These are phyloP conservation scores for Bipolaris oryzae DNA, from an alignment of 2,329 filamentous ascomycete species.

Conservation along the genomic window DNA sequence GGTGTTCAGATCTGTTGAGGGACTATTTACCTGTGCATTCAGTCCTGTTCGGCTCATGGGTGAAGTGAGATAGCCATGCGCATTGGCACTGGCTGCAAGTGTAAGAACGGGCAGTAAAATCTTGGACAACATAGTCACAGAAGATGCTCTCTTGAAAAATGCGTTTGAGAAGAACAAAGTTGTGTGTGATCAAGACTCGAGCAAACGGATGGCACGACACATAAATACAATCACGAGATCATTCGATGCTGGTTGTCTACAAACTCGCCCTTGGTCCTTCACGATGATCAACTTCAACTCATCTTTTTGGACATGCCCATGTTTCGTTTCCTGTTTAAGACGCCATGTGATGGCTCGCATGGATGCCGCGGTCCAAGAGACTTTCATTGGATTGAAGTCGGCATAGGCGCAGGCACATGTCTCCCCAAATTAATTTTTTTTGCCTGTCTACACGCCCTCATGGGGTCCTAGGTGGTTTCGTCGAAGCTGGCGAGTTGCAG, in stretches of 20 bases:
- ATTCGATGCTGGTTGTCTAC: slow-evolving; percentile 4
- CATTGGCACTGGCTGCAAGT: slow-evolving; percentile 28
- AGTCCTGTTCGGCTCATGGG: slow-evolving; percentile 45
- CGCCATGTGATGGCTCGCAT: neutral
- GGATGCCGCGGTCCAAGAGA: neutral
- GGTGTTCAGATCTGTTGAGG: neutral
- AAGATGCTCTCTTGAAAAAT: neutral
- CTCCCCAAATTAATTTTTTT: neutral
- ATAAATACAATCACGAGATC: neutral
- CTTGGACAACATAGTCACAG: slow-evolving; percentile 26
- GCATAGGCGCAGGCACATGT: neutral
- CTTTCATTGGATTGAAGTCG: slow-evolving; percentile 14
- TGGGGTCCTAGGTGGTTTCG: neutral
- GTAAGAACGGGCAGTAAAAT: slow-evolving; percentile 21
- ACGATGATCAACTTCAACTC: neutral
- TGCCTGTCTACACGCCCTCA: neutral
- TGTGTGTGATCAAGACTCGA: neutral
- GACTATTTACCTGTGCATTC: slow-evolving; percentile 33
- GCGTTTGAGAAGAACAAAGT: neutral
- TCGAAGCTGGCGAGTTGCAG: slow-evolving; percentile 1
- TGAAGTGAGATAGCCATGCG: slow-evolving; percentile 41
- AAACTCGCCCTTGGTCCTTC: neutral
- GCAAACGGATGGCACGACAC: neutral
- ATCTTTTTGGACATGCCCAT: neutral
- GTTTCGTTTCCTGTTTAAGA: neutral